phyloP scores from a whole-genome alignment of 1,139 yeast genomes.

The Casaregolazyma suthepensis region DNA sequence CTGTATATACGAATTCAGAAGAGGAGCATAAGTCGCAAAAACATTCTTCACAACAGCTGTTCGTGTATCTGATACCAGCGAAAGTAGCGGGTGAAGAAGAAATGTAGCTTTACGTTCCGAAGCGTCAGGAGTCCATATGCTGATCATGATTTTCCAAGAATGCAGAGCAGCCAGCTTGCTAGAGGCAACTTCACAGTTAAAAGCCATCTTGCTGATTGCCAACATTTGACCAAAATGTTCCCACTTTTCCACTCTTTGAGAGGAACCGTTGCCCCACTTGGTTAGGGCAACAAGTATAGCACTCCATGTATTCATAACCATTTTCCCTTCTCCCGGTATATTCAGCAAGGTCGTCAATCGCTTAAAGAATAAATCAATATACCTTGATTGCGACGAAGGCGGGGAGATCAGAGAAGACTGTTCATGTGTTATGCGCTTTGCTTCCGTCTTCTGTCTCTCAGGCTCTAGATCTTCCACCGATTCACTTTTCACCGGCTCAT shows the following conservation, averaged over 20 bases:
- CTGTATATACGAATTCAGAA: constrained; percentile 9
- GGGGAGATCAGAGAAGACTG: not conserved
- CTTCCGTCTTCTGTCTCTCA: not conserved
- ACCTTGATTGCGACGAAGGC: constrained; percentile 1
- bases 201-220: constrained; percentile 18
- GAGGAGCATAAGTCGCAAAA: constrained; percentile 9
- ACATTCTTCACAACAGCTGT: constrained; percentile 11
- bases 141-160: constrained; percentile 19
- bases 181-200: constrained; percentile 16
- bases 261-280: constrained; percentile 15
- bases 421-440: not conserved
- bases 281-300: constrained; percentile 15
- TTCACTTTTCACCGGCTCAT: constrained; percentile 12
- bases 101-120: constrained; percentile 11
- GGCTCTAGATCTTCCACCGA: not conserved
- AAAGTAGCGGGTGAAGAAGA: constrained; percentile 17
- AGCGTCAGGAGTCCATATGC: constrained; percentile 12
- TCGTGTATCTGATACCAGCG: constrained; percentile 14
- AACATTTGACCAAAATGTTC: constrained; percentile 16
- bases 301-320: constrained; percentile 20
- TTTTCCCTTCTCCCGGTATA: constrained; percentile 15
- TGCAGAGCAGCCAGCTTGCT: constrained; percentile 16
- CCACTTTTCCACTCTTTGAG: constrained; percentile 19
- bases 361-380: constrained; percentile 15
- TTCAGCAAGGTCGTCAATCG: constrained; percentile 11